Evolutionary conservation across 345 rosid genomes (phyloP).

Genomic region (Eutrema heterophyllum): DNA sequence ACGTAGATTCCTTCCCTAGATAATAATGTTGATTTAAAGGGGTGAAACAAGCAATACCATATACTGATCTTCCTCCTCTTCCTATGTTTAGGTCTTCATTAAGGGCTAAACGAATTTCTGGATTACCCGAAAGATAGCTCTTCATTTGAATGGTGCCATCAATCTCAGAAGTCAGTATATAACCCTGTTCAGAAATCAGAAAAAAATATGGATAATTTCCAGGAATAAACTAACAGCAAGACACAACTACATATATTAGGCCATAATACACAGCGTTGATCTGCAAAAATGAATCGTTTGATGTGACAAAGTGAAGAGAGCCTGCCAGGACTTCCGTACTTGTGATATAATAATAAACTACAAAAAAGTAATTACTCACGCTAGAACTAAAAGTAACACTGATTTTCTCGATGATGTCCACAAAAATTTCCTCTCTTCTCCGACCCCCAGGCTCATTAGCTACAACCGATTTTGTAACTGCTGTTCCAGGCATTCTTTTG

Average conservation of each 20-base stretch:
- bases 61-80: constrained; percentile 68
- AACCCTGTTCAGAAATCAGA: constrained; percentile 53
- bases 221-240: background rate
- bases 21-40: background rate
- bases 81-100: constrained; percentile 90
- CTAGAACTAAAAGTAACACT: constrained; percentile 99
- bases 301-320: constrained; percentile 1
- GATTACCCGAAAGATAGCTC: constrained; percentile 94
- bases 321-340: background rate
- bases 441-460: constrained; percentile 98
- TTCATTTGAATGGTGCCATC: constrained; percentile 99
- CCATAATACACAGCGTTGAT: background rate
- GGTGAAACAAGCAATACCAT: constrained; percentile 49
- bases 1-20: background rate
- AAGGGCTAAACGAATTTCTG: constrained; percentile 94
- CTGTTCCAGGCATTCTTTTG: constrained; percentile 98
- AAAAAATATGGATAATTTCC: background rate
- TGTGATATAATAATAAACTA: background rate
- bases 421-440: constrained; percentile 97
- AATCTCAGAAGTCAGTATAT: constrained; percentile 93
- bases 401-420: constrained; percentile 96
- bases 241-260: background rate
- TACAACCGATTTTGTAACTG: constrained; percentile 94
- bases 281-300: background rate
- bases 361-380: constrained; percentile 44